Evolutionary conservation across 2,329 filamentous ascomycete species (phyloP).

Genomic region (Malbranchea cinnamomea): DNA sequence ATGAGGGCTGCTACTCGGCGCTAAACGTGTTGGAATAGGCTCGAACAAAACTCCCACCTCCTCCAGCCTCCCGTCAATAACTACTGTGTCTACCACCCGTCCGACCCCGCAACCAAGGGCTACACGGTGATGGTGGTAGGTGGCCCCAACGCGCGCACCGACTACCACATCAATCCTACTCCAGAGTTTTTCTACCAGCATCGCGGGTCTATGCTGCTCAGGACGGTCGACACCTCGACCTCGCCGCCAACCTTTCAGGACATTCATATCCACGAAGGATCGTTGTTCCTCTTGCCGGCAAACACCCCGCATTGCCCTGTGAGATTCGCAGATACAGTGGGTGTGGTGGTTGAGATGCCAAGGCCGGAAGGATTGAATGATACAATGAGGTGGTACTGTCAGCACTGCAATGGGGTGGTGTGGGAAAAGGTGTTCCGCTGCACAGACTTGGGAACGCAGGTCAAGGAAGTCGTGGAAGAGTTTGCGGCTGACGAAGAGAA

Average conservation of each 20-base stretch:
- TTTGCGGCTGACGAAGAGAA: slow-evolving; percentile 57
- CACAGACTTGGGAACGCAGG: slow-evolving; percentile 81
- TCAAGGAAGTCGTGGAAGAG: slow-evolving; percentile 74
- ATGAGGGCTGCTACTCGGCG: not conserved
- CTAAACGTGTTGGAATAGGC: slow-evolving; percentile 40
- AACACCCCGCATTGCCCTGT: slow-evolving; percentile 96
- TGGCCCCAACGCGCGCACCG: slow-evolving; percentile 86
- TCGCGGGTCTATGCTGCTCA: slow-evolving; percentile 83
- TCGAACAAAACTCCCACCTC: slow-evolving; percentile 80
- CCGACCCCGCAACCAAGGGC: slow-evolving; percentile 59
- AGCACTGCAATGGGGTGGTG: slow-evolving; percentile 53
- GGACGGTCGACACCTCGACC: slow-evolving; percentile 57
- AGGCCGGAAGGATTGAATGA: slow-evolving; percentile 57
- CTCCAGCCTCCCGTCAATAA: slow-evolving; percentile 93
- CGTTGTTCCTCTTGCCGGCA: slow-evolving; percentile 83
- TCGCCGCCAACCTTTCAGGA: slow-evolving; percentile 53
- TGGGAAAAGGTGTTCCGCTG: slow-evolving; percentile 81
- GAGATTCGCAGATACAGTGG: slow-evolving; percentile 84
- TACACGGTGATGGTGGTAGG: slow-evolving; percentile 90
- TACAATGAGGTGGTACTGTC: slow-evolving; percentile 82
- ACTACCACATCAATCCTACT: slow-evolving; percentile 96
- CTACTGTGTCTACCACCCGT: slow-evolving; percentile 77
- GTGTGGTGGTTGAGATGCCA: slow-evolving; percentile 78
- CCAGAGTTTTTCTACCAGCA: slow-evolving; percentile 98
- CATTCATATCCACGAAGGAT: slow-evolving; percentile 78